Evolutionary conservation across 2,329 filamentous ascomycete genomes (phyloP).

Genomic region (Cladophialophora yegresii): DNA sequence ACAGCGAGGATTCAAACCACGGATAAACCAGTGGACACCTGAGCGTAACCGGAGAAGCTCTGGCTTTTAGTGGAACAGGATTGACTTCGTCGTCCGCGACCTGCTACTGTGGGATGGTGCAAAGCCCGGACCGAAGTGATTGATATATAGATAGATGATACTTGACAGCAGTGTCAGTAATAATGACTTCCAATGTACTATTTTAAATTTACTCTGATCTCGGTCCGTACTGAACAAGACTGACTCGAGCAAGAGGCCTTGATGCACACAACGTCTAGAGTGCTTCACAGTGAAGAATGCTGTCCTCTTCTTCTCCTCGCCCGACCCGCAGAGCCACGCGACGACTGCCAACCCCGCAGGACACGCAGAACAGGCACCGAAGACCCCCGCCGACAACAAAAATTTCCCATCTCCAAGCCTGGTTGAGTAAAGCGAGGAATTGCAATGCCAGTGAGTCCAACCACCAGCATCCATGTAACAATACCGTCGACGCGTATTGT

Average conservation of each 20-base stretch:
- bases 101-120: neutral
- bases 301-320: neutral
- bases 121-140: neutral
- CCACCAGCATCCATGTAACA: neutral
- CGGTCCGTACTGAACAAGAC: neutral
- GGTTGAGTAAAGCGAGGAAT: neutral
- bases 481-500: too few species aligned
- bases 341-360: neutral
- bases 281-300: neutral
- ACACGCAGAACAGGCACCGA: neutral
- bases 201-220: neutral
- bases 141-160: conserved; percentile 20
- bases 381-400: neutral
- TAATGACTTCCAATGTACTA: conserved; percentile 11
- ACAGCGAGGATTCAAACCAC: neutral
- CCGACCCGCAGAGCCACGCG: too few species aligned
- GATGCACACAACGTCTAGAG: neutral
- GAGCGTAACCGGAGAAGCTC: neutral
- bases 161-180: conserved; percentile 19
- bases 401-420: conserved; percentile 1
- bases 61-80: neutral
- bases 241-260: neutral
- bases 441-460: conserved; percentile 34
- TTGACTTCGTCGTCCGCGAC: neutral
- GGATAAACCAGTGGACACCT: neutral